A percentile compares a stretch with the other conserved stretches of the same genome.
phyloP scores from a whole-genome alignment of 164 flowering plant species.

The Kingdonia uniflora region DNA sequence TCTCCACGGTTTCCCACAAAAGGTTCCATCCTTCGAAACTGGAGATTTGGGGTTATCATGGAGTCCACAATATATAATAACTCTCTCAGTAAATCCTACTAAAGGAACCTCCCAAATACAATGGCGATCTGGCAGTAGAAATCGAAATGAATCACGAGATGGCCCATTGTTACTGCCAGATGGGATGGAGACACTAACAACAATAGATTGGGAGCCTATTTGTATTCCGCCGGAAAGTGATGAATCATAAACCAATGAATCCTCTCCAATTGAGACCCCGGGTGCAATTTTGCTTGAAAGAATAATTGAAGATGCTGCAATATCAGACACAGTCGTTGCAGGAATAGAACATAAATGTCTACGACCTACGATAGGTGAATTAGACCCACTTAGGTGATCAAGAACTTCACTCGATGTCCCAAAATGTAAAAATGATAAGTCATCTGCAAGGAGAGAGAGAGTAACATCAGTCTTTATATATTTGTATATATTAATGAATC shows the following conservation, averaged over 20 bases:
- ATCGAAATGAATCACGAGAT: constrained; percentile 28
- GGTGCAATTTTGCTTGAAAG: constrained; percentile 81
- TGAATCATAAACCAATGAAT: constrained; percentile 84
- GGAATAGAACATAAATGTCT: constrained; percentile 94
- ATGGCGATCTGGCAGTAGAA: constrained; percentile 93
- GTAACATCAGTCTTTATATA: too few species aligned
- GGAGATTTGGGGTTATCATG: constrained; percentile 89
- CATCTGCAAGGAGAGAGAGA: constrained; percentile 41
- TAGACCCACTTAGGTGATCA: constrained; percentile 74
- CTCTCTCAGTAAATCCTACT: constrained; percentile 42
- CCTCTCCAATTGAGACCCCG: constrained; percentile 91
- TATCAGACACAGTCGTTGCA: constrained; percentile 83
- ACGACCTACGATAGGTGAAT: constrained; percentile 72
- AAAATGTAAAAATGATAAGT: constrained; percentile 82
- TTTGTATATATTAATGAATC: too few species aligned
- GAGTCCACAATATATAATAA: constrained; percentile 87
- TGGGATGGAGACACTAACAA: constrained; percentile 70
- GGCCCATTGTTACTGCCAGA: constrained; percentile 11
- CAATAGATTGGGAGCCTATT: constrained; percentile 79
- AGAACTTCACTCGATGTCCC: constrained; percentile 96
- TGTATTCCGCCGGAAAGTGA: constrained; percentile 60
- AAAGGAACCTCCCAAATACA: constrained; percentile 99
- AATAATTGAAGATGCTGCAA: constrained; percentile 80
- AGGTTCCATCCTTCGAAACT: constrained; percentile 55
- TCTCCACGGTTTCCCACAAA: constrained; percentile 95